These are phyloP conservation scores for Cicer cuneatum DNA, from an alignment of 306 rosid genomes.

Conservation along the genomic window DNA sequence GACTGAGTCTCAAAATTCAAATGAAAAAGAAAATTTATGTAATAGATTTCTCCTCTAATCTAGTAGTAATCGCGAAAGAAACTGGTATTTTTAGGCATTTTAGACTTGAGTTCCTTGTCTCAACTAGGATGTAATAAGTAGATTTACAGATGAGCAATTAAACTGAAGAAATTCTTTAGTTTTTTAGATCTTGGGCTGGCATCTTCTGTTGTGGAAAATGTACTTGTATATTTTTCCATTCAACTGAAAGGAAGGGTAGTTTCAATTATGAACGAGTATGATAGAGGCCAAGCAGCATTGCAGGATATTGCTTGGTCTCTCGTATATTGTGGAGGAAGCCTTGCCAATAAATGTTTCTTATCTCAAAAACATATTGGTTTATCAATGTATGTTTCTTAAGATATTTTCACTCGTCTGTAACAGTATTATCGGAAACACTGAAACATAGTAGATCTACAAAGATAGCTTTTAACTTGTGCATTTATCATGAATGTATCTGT, in stretches of 20 bases:
- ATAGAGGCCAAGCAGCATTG: not conserved
- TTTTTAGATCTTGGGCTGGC: not conserved
- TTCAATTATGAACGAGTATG: slow-evolving; percentile 6
- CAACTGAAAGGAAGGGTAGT: slow-evolving; percentile 2
- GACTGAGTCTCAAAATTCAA: not conserved
- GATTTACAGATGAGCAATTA: slow-evolving; percentile 23
- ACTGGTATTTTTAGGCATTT: slow-evolving; percentile 6
- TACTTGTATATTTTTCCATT: slow-evolving; percentile 2
- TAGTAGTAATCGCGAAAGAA: slow-evolving; percentile 8
- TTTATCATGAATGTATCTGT: not conserved
- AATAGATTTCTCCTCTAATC: slow-evolving; percentile 7
- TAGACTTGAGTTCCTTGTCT: slow-evolving; percentile 11
- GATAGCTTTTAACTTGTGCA: slow-evolving; percentile 11
- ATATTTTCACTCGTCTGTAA: not conserved
- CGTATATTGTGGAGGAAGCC: too few relatives aligned
- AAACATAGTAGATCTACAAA: not conserved
- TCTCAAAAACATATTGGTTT: too few relatives aligned
- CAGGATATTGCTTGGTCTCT: not conserved
- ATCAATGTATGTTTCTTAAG: not conserved
- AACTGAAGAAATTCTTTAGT: slow-evolving; percentile 5
- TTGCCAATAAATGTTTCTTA: too few relatives aligned
- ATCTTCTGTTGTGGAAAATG: slow-evolving; percentile 1
- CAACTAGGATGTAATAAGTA: not conserved
- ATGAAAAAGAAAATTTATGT: slow-evolving; percentile 10
- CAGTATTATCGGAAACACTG: not conserved